phyloP scores from a whole-genome alignment of 345 rosid genomes.

The Durio zibethinus region DNA sequence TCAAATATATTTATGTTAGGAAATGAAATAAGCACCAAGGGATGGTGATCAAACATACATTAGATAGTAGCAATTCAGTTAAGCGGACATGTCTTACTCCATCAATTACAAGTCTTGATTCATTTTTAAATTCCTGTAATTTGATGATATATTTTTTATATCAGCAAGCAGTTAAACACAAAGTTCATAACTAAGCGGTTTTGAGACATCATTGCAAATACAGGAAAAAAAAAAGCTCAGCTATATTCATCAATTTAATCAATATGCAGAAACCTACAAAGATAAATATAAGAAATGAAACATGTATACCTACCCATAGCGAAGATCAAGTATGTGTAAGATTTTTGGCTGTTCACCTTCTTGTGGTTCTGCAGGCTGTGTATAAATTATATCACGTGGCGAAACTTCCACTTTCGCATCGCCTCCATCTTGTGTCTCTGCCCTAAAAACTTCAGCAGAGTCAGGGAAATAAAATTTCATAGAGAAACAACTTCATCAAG shows the following conservation, averaged over 20 bases:
- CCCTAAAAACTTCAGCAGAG: constrained; percentile 54
- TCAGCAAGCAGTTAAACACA: constrained; percentile 1
- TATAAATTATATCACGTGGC: constrained; percentile 86
- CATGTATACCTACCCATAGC: constrained; percentile 68
- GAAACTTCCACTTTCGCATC: constrained; percentile 94
- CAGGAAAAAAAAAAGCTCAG: constrained; percentile 3
- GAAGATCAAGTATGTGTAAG: constrained; percentile 91
- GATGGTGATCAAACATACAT: neutral
- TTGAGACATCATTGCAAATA: neutral
- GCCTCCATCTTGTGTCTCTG: constrained; percentile 97
- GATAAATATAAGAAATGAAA: constrained; percentile 1
- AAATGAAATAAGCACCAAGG: neutral
- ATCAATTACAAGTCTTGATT: neutral
- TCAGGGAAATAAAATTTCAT: constrained; percentile 13
- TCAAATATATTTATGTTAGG: neutral
- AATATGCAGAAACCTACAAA: constrained; percentile 6
- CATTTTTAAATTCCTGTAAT: neutral
- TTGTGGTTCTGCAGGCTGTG: constrained; percentile 67
- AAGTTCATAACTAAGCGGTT: neutral
- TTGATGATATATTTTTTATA: neutral
- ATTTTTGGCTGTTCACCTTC: constrained; percentile 77
- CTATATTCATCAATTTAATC: neutral
- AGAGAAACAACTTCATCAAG: neutral
- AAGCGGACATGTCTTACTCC: neutral
- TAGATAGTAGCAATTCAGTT: neutral